These are phyloP conservation scores for Quercus lobata DNA, from an alignment of 331 rosid genomes.

Conservation along the genomic window DNA sequence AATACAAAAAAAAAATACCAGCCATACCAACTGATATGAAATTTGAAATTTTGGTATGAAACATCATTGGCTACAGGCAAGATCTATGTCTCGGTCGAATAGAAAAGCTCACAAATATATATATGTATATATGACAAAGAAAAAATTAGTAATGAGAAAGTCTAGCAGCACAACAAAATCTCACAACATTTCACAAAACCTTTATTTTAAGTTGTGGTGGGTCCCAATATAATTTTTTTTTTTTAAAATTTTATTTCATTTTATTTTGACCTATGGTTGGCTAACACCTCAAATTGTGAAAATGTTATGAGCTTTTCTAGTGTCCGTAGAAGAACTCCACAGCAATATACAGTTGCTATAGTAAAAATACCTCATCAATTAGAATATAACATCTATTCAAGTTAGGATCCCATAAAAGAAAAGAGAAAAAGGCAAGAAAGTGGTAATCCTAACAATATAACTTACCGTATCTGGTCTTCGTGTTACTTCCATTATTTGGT, in stretches of 20 bases:
- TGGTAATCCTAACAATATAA: constrained; percentile 27
- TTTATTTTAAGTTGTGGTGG: no score
- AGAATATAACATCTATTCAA: neutral
- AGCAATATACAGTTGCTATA: no score
- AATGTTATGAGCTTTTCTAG: no score
- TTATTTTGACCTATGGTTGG: no score
- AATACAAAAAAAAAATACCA: no score
- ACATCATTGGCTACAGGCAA: neutral
- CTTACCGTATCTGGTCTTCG: constrained; percentile 61
- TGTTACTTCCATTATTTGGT: constrained; percentile 36
- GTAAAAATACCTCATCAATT: neutral
- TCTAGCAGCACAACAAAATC: no score
- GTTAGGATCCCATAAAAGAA: constrained; percentile 5
- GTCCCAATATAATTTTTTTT: no score
- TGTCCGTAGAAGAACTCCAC: no score
- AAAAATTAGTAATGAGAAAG: neutral
- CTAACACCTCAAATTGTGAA: no score
- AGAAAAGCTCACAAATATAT: neutral
- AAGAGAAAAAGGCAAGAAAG: constrained; percentile 23
- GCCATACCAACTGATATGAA: no score
- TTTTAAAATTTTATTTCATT: no score
- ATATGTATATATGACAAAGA: neutral
- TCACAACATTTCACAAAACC: no score
- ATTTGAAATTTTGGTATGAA: neutral
- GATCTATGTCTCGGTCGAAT: neutral